phyloP scores from a whole-genome alignment of 345 rosid genomes.

The Euphorbia pulcherrima region DNA sequence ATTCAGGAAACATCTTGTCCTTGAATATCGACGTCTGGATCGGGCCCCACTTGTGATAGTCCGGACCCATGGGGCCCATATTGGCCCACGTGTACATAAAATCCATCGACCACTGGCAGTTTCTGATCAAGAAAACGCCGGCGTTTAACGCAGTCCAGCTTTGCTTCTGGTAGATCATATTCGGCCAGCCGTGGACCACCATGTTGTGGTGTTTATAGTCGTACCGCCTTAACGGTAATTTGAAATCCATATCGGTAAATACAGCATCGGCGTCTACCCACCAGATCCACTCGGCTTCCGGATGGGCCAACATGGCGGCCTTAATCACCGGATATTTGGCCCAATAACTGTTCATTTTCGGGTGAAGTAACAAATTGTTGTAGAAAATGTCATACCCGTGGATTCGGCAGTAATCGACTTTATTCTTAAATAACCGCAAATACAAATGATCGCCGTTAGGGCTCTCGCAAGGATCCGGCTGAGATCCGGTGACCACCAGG shows the following conservation, averaged over 20 bases:
- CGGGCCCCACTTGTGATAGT: conserved; percentile 10
- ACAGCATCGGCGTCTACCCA: conserved; percentile 26
- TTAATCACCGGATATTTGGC: conserved; percentile 19
- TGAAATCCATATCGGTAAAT: conserved; percentile 24
- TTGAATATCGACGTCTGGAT: conserved; percentile 10
- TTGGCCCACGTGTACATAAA: conserved; percentile 18
- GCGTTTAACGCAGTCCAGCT: conserved; percentile 24
- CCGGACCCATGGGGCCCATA: conserved; percentile 13
- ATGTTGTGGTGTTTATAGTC: conserved; percentile 17
- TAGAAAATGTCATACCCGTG: conserved; percentile 27
- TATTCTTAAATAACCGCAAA: conserved; percentile 21
- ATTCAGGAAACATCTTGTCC: conserved; percentile 15
- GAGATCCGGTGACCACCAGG: conserved; percentile 19
- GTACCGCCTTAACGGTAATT: conserved; percentile 3
- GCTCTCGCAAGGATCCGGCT: conserved; percentile 18
- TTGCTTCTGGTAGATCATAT: conserved; percentile 6
- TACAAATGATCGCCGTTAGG: conserved; percentile 16
- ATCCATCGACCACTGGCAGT: conserved; percentile 25
- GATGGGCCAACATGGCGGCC: conserved; percentile 17
- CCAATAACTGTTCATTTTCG: conserved; percentile 20
- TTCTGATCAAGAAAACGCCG: conserved; percentile 25
- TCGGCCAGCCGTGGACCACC: conserved; percentile 19
- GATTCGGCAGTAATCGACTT: conserved; percentile 25
- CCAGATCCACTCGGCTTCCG: conserved; percentile 29
- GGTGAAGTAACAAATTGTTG: conserved; percentile 18